Evolutionary conservation across 495 filamentous ascomycete genomes (phyloP), one percentile per base, ranked within the genome.

Genomic region (Sabuloglossum arenarium): DNA sequence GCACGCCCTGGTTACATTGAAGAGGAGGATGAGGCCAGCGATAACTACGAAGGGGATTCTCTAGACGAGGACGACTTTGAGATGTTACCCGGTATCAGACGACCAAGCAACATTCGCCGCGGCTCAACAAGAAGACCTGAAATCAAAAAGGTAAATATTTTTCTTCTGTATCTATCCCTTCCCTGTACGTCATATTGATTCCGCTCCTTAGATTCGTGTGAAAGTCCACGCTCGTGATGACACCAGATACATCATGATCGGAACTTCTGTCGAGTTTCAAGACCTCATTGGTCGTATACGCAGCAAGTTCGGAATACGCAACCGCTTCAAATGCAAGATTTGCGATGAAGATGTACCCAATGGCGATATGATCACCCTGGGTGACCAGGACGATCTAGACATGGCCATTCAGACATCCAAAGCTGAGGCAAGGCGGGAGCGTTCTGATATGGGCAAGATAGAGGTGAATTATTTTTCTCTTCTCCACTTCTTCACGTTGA

Each of bases 331-430:
- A 74, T 81, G 94, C 67, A 88, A 85, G 73, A 80, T 94, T 63
- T 81, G 79, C 65, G 85, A 87, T 54, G 82, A 86, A 53, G 88
- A 94, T 65, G 45, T n/a, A 3, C 21, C 45, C 21, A 79, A 86
- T 60, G 83, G 83, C 6, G 91, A 95, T 64, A 86, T 94, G 82
- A 90, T 98, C 66, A 95, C 88, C 12, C 81, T 98, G 80, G 87
- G 84, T 30, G 91, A 98, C 69, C 85, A 94, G 68, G 91, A 98
- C 63, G 91, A 98, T 73, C 68, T 96, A 60, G 88, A 96, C 54
- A 81, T 94, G 76, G 78, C 84, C 42, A 75, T 97, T 55, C 71
- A 70, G 63, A 71, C 69, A 4, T 80, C 82, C 30, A 83, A 78
- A 65, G 75, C 77, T 56, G 69, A 70, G 56, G 93, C 86, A 29